Conservation (phyloP, 2,329 filamentous ascomycete genomes). For the Ceratocystis albifundus region DNA sequence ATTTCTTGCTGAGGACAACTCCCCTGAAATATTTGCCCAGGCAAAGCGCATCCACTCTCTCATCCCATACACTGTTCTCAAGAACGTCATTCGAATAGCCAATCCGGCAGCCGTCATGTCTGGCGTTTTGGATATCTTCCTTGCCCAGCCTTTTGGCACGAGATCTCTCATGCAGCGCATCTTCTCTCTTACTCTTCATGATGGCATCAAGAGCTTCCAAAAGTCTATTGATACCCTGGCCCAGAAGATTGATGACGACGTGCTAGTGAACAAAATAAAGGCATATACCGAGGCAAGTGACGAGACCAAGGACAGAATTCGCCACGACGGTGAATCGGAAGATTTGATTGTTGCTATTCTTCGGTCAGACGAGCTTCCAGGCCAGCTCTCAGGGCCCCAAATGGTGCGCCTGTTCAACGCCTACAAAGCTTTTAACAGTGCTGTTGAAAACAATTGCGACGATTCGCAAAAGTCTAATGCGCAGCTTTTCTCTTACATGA, state of each 20-base stretch:
- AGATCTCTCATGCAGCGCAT: slow-evolving; percentile 88
- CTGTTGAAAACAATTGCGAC: slow-evolving; percentile 72
- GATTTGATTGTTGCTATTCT: slow-evolving; percentile 80
- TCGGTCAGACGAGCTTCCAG: slow-evolving; percentile 57
- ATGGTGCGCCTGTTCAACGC: slow-evolving; percentile 82
- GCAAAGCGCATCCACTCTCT: slow-evolving; percentile 88
- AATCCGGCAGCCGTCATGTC: slow-evolving; percentile 97
- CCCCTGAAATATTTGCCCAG: slow-evolving; percentile 88
- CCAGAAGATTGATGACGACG: slow-evolving; percentile 66
- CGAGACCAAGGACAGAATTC: slow-evolving; percentile 59
- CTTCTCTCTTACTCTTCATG: slow-evolving; percentile 80
- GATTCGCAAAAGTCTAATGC: slow-evolving; percentile 85
- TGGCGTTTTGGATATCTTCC: slow-evolving; percentile 85
- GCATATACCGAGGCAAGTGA: slow-evolving; percentile 67
- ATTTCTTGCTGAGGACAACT: slow-evolving; percentile 96
- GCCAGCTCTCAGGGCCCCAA: slow-evolving; percentile 62
- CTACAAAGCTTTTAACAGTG: slow-evolving; percentile 91
- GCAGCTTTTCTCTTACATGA: slow-evolving; percentile 84
- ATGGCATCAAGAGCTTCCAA: slow-evolving; percentile 79
- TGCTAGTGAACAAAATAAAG: slow-evolving; percentile 71
- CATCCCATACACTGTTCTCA: slow-evolving; percentile 83
- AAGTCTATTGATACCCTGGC: slow-evolving; percentile 70
- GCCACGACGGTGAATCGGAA: slow-evolving; percentile 56
- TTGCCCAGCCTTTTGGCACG: slow-evolving; percentile 86
- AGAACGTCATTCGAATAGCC: slow-evolving; percentile 92